Evolutionary conservation across 305 asterid genomes (phyloP), one percentile per base, ranked within the genome.

Genomic region (Solanum hybrid): DNA sequence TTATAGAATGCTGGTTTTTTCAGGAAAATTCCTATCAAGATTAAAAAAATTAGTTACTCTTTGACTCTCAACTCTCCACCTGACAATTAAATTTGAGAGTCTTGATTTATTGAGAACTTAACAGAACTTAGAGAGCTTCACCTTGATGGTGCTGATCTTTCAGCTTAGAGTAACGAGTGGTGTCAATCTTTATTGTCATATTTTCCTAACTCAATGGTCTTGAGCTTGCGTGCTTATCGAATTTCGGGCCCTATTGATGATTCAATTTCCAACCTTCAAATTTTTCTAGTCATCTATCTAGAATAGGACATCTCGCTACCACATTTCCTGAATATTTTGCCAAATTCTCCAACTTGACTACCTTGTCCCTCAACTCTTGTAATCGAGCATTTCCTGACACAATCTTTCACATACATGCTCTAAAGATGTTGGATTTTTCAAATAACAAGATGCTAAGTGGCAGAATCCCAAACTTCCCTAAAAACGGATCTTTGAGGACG

Each of bases 181-280:
- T 90, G 92, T 87, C 92, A 22, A 40, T 92, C 92, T 33, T 34
- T 94, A n/a, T 92, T 94, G 16, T 93, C 95, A 24, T 94, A 95
- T 36, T 57, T 92, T 40, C 94, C 95, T 8, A 89, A 94, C 69
- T 88, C 94, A 76, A 91, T 31, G 24, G 91, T 57, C 34, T 90
- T 96, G 96, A 96, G 98, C 91, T 77, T 96, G 93, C 90, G 91
- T 4, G 12, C 31, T 1, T 96, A 96, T 89, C 28, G 40, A 36
- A 91, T 96, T 69, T 92, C 93, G 9, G 98, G 96, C 34, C 95
- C 93, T 71, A 71, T 26, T 24, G 77, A 71, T 71, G 77, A 26
- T 24, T 71, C 77, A 26, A 0, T 71, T 71, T 95, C 94, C 11
- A 90, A 40, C n/a, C 92, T 86, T 13, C 4, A 92, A 91, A 87